Conservation (phyloP, 257 asterid species). For the Solanum boliviense region DNA sequence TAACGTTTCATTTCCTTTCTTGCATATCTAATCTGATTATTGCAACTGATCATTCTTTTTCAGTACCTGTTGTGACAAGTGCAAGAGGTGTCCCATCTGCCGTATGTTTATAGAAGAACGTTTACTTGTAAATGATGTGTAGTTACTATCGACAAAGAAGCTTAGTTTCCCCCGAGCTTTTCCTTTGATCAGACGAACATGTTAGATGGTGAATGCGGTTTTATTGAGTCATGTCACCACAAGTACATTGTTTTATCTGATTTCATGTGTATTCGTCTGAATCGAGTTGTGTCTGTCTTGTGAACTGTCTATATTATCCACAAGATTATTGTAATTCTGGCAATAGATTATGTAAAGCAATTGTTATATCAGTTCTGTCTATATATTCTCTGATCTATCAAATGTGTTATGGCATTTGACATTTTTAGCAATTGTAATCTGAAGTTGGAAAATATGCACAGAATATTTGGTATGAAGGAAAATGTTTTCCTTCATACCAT, state of each 20-base stretch:
- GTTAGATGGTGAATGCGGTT: slow-evolving; percentile 45
- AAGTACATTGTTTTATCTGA: background rate
- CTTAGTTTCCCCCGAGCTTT: background rate
- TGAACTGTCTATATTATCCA: slow-evolving; percentile 1
- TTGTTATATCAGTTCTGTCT: background rate
- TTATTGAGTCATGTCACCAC: slow-evolving; percentile 51
- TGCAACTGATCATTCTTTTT: background rate
- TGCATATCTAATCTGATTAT: background rate
- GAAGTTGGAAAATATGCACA: background rate
- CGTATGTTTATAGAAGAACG: slow-evolving; percentile 75
- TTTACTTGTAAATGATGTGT: slow-evolving; percentile 57
- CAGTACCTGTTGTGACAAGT: slow-evolving; percentile 76
- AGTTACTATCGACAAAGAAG: slow-evolving; percentile 3
- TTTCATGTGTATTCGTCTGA: background rate
- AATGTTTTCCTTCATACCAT: background rate
- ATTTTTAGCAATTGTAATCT: background rate
- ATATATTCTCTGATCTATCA: background rate
- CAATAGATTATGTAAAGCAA: background rate
- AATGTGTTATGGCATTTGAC: background rate
- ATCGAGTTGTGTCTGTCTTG: background rate
- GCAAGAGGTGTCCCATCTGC: slow-evolving; percentile 94
- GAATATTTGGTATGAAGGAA: too few species aligned
- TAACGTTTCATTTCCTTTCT: background rate
- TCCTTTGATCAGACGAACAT: background rate
- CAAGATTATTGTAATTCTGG: background rate